Percentiles rank a stretch among this genome's conserved stretches.
Evolutionary conservation across 148 eudicot species (phyloP).

Genomic region (Rhododendron ovatum): DNA sequence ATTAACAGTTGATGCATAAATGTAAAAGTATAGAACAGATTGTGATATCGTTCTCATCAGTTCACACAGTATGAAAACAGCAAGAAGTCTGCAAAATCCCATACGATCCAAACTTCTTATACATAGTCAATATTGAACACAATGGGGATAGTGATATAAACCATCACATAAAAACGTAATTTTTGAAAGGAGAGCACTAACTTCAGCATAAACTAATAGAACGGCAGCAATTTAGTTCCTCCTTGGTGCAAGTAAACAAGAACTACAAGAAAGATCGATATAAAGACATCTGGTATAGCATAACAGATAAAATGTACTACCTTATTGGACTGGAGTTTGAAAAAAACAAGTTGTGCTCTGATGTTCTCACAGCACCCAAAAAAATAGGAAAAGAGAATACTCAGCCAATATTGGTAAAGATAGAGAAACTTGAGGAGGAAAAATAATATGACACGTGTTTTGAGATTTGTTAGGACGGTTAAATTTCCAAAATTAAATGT

Average conservation of each 20-base stretch:
- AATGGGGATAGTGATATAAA: background rate
- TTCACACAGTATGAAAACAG: background rate
- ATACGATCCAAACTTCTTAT: background rate
- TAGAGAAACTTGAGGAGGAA: background rate
- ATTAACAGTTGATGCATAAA: background rate
- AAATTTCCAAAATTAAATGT: too few species aligned
- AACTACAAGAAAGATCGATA: background rate
- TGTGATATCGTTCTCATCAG: background rate
- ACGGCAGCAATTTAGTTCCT: background rate
- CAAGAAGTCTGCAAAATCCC: slow-evolving; percentile 1
- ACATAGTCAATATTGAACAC: background rate
- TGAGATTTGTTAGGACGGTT: too few species aligned
- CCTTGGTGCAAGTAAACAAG: background rate
- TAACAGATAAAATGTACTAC: background rate
- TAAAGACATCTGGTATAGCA: background rate
- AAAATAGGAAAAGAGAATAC: background rate
- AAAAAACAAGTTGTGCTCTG: background rate
- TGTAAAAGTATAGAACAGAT: background rate
- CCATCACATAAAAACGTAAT: background rate
- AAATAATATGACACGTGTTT: too few species aligned
- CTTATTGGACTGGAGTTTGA: background rate
- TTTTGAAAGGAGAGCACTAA: background rate
- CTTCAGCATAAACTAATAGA: background rate
- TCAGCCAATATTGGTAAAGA: background rate
- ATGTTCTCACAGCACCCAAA: background rate